Base-by-base conservation (phyloP, 2,329 filamentous ascomycete species). In the Aspergillus transmontanensis region DNA sequence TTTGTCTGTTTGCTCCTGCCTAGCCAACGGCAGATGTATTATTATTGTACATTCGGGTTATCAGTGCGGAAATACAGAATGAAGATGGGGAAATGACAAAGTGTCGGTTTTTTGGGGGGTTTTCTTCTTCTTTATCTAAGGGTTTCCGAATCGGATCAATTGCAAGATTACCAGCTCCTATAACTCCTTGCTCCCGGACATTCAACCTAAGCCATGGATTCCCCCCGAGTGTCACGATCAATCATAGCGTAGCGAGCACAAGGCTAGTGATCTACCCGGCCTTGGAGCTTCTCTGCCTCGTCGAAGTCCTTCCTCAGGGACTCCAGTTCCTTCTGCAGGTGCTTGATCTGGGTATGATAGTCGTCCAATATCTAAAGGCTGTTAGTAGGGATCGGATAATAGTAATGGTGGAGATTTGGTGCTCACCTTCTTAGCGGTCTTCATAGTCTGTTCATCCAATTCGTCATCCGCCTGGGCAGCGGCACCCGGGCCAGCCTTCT, bases 261-360 rank as follows among this genome's bases (percentile, higher is more conserved):
- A 62, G 45, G 45, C 48, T 62, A 73, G 61, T 71, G 54, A 54
- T 65, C 56, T 39, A 61, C 59, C 46, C 60, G 66, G 43, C 71
- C 71, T 43, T 70, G 70, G 26, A 73, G 66, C 62, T 76, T 76
- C 66, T 87, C 81, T 76, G 85, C 86, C 65, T 85, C 84, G 34
- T 83, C 81, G 63, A 85, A 87, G 65, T 90, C 87, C 68, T 84
- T 84, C 73, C 83, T 83, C 60, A 88, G 82, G 30, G 85, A 80
- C 51, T 81, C 82, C 62, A 89, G 73, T 78, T 89, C 87, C 73
- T 87, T 87, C 67, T 84, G 83, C 64, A 90, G 77, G 75, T 89
- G 86, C 67, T 83, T 78, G 59, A 84, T 79, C 68, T 84, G 82
- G 26, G 78, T 75, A 59, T 82, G 79, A 68, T 84, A 84, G 62